Evolutionary conservation across 2,329 filamentous ascomycete genomes (phyloP), one percentile per base, ranked within the genome.

Genomic region (Cryphonectria naterciae): DNA sequence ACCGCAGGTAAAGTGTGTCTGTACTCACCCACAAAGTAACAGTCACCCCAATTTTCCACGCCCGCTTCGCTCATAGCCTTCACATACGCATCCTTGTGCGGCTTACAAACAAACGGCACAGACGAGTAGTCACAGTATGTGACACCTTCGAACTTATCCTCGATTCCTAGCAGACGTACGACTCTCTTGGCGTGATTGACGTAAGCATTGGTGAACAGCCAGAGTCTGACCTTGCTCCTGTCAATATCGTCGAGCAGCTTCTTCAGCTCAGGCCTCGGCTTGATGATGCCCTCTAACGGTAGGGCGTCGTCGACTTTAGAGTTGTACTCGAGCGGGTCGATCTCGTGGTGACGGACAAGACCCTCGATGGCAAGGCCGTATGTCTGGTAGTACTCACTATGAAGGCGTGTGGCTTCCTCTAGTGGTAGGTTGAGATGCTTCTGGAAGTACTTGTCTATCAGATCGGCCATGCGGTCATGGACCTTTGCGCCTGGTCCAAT

Each of bases 361-460:
- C 96, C 96, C 83, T 98, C 94, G 74, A 99, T 97, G 41, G 96
- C 96, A n/a, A 99, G 89, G 41, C 97, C 96, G 79, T 99, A 99
- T 80, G 93, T 94, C 77, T 91, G 92, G 84, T 98, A 99, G 84
- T 99, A 99, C 76, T 95, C 93, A 80, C 90, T 86, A 81, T 98
- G 96, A 37, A 99, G 88, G 76, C 91, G 88, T 72, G 89, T 89
- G n/a, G 96, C 96, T 71, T 98, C 95, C 68, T 93, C 87, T 75
- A 86, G 85, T 1, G 88, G 86, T 2, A 98, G 84, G 32, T 90
- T 88, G 4, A 98, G 88, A 79, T 98, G 94, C 68, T 85, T 85
- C 66, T 84, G 80, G 75, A 89, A 90, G 79, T 88, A 89, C 72
- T 84, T 77, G 76, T 88, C 85, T 78, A 98, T 99, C 73, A 98